Conservation (phyloP, 2,329 filamentous ascomycete species). For the Penicillium sp. region DNA sequence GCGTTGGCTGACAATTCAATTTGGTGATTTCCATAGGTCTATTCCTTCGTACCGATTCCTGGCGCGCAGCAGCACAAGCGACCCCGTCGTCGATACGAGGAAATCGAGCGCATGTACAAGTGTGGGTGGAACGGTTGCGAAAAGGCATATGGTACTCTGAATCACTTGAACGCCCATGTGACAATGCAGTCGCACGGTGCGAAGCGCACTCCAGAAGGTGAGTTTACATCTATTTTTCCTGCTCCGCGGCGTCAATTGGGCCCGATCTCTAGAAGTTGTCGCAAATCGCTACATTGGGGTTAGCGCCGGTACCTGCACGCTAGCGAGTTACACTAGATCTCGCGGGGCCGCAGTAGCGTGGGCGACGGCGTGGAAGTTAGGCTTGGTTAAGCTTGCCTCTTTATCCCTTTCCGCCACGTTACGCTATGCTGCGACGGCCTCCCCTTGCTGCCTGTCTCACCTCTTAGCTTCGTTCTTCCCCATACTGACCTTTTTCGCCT, state of each 20-base stretch:
- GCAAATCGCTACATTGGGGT: conserved; percentile 44
- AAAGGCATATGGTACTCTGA: conserved; percentile 96
- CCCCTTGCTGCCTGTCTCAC: conserved; percentile 5
- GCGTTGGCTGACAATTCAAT: conserved; percentile 20
- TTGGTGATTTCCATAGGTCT: conserved; percentile 72
- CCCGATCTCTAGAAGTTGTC: conserved; percentile 32
- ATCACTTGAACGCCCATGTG: conserved; percentile 96
- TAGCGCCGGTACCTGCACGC: conserved; percentile 42
- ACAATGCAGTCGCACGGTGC: conserved; percentile 97
- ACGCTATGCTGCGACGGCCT: background rate
- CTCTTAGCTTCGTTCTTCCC: background rate
- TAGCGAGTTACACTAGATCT: conserved; percentile 55
- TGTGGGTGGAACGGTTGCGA: conserved; percentile 98
- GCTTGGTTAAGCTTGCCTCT: conserved; percentile 29
- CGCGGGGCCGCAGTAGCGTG: conserved; percentile 60
- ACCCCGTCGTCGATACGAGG: conserved; percentile 89
- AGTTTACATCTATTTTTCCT: conserved; percentile 37
- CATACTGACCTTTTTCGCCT: conserved; percentile 28
- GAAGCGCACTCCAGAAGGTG: conserved; percentile 97
- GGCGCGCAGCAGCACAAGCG: conserved; percentile 97
- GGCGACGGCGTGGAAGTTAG: conserved; percentile 52
- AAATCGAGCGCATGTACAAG: conserved; percentile 99
- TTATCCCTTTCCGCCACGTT: conserved; percentile 24
- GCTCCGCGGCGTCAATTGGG: conserved; percentile 13
- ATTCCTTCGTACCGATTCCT: conserved; percentile 96